Base-by-base conservation (phyloP, 768 basidiomycete species). In the Strobilomyces dryophilus region DNA sequence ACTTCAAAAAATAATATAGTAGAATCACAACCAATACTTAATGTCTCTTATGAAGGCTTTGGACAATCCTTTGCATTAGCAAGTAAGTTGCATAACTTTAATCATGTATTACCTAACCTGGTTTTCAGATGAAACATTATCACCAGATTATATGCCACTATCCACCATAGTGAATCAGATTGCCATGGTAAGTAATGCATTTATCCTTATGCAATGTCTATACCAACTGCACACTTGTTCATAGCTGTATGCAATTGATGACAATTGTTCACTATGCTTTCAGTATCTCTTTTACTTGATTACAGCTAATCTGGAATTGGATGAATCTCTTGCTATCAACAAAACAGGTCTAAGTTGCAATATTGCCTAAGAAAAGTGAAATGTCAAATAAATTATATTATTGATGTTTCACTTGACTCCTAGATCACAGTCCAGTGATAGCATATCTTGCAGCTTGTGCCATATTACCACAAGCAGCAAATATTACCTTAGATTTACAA, bases 401-500 rank as follows among this genome's bases (percentile, higher is more conserved):
- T n/a, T 26, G 1, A 29, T 8, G 8, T 46, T 8, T 14, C 7
- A 4, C 11, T n/a, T 31, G 9, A 18, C 21, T 7, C 5, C 18
- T 12, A 47, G 34, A 24, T 47, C 34, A n/a, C 17, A 9, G 11
- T 29, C 29, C 43, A 43, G 8, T 59, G 4, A 45, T 24, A 14
- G 34, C 34, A 34, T 34, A 34, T 34, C 34, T 34, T 34, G 34
- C 34, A 34, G 34, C 34, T 5, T 34, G 31, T 18, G 48, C 34
- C 17, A 7, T 62, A 12, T n/a, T 20, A 12, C 18, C 53, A 18
- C n/a, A 55, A 32, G 8, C 35, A 9, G n/a, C 3, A 17, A 7
- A n/a, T 29, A 41, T 24, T 7, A 56, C 17, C 3, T 24, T 63
- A 8, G 37, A 63, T 10, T 4, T 47, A n/a, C 57, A 48, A 21